Percentiles rank a stretch among this genome's conserved stretches.
phyloP scores from a whole-genome alignment of 805 yeast genomes.

The Torulaspora quercuum region DNA sequence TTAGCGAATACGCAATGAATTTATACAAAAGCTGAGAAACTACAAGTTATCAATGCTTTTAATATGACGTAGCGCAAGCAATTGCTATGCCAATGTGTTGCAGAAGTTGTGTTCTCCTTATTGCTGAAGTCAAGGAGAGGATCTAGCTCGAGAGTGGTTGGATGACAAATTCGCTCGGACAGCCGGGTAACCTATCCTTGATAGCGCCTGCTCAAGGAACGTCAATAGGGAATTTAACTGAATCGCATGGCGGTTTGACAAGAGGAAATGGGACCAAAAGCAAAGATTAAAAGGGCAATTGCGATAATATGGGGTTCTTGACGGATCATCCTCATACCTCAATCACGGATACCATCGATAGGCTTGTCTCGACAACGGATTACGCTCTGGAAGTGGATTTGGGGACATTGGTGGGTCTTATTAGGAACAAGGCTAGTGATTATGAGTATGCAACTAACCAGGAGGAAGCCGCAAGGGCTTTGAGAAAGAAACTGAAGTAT shows the following conservation, averaged over 20 bases:
- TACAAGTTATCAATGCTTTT: too few relatives aligned
- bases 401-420: slow-evolving; percentile 35
- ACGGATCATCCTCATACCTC: slow-evolving; percentile 66
- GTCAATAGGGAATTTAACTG: not conserved
- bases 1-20: too few relatives aligned
- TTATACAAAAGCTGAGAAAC: too few relatives aligned
- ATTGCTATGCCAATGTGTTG: slow-evolving; percentile 2
- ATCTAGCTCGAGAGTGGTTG: too few relatives aligned
- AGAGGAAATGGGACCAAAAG: too few relatives aligned
- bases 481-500: slow-evolving; percentile 84
- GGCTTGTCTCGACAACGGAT: slow-evolving; percentile 39
- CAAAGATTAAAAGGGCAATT: slow-evolving; percentile 1
- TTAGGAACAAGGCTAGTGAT: slow-evolving; percentile 39
- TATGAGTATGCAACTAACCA: slow-evolving; percentile 34
- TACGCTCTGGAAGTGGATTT: slow-evolving; percentile 38
- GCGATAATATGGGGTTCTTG: slow-evolving; percentile 47
- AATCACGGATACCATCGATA: slow-evolving; percentile 61
- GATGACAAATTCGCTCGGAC: too few relatives aligned
- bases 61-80: too few relatives aligned
- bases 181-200: slow-evolving; percentile 1
- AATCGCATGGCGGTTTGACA: not conserved
- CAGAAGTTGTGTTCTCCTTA: too few relatives aligned
- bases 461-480: slow-evolving; percentile 84
- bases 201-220: too few relatives aligned
- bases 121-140: too few relatives aligned